Base-by-base conservation (phyloP, 1,139 yeast species). In the Hemisphaericaspora xylofermentans region DNA sequence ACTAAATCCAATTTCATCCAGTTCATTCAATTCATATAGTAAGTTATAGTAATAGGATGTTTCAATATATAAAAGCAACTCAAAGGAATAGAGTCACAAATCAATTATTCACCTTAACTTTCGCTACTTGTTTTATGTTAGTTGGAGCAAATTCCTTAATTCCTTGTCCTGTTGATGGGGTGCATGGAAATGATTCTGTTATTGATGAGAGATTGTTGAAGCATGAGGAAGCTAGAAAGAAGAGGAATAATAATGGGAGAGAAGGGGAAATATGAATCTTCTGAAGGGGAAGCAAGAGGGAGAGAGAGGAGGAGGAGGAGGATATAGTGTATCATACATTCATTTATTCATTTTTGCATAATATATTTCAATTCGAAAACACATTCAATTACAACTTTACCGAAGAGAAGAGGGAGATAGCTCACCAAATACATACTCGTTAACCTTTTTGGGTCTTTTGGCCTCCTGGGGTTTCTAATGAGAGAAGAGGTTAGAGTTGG, bases 81-180 rank as follows among this genome's bases (percentile, higher is more conserved):
- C 73, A 74, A 42, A 71, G 86, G 56, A 71, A 72, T 44, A 66
- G 67, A 48, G 67, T 84, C 43, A 82, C 88, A 24, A 76, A 78
- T 43, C 82, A 88, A 19, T 71, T 84, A 45, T 85, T 85, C 62
- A 78, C 84, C 25, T 79, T 89, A n/a, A 84, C 93, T 0, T 83
- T 84, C 52, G 76, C 84, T 27, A 80, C 85, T 24, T 84, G 93
- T 36, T 76, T 84, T 46, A 66, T 81, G 41, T 66, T 87, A 40
- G 93, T 85, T 10, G 80, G 84, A 2, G 84, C 87, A 10, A 84
- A 85, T 51, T 78, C 84, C 14, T 51, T 82, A 13, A 61, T 85
- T 38, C 89, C 89, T n/a, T 85, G 94, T 63, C 94, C 94, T 1
- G 83, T 82, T 16, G 84, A 80, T 50, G 54, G 55, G 36, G 68